Conservation (phyloP, 306 rosid genomes). For the Vigna nakashimae region DNA sequence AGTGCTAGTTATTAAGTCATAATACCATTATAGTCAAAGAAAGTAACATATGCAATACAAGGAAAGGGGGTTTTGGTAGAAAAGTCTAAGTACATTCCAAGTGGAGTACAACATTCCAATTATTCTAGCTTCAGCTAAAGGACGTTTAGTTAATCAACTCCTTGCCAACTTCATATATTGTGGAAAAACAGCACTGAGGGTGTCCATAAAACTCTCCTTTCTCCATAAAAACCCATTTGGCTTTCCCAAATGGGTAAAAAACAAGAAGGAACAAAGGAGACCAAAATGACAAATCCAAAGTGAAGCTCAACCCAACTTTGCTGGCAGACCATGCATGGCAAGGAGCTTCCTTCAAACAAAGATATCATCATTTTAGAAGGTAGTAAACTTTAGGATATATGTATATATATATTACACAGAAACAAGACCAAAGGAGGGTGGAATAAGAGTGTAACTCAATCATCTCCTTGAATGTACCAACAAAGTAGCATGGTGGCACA, state of each 20-base stretch:
- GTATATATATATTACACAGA: not conserved
- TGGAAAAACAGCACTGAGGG: constrained; percentile 49
- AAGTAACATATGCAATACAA: constrained; percentile 27
- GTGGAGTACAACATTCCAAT: constrained; percentile 41
- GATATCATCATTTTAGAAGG: constrained; percentile 20
- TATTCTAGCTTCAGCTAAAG: constrained; percentile 47
- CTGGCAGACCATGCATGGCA: constrained; percentile 24
- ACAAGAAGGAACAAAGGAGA: constrained; percentile 37
- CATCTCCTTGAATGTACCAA: constrained; percentile 95
- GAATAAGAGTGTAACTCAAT: constrained; percentile 42
- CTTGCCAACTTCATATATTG: constrained; percentile 42
- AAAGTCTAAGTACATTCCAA: constrained; percentile 15
- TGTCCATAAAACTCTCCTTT: constrained; percentile 50
- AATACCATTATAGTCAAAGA: constrained; percentile 46
- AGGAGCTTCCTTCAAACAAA: constrained; percentile 22
- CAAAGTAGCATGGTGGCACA: constrained; percentile 98
- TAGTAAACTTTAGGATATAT: constrained; percentile 14
- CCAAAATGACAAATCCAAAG: constrained; percentile 43
- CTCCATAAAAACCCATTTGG: constrained; percentile 57
- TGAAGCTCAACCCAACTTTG: constrained; percentile 48
- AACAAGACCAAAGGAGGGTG: constrained; percentile 19
- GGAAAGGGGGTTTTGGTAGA: constrained; percentile 42
- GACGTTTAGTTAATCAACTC: constrained; percentile 24
- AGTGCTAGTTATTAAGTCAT: constrained; percentile 39
- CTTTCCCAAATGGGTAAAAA: constrained; percentile 53